phyloP scores from a whole-genome alignment of 2,329 filamentous ascomycete genomes.

The Plectosphaerella sp. region DNA sequence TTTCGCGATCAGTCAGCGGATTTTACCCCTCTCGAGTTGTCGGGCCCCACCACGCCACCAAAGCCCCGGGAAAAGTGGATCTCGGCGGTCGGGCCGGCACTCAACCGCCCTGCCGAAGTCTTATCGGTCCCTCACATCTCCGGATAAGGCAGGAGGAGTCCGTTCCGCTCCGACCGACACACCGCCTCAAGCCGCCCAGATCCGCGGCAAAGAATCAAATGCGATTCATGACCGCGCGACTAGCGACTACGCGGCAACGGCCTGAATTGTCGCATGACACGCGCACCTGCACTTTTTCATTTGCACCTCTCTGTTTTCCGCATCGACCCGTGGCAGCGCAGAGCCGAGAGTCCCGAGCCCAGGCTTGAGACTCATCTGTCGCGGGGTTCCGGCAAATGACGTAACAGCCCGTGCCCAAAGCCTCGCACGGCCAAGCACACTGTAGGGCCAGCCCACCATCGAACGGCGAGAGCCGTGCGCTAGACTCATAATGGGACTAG shows the following conservation, averaged over 20 bases:
- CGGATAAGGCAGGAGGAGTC: neutral
- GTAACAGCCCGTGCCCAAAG: neutral
- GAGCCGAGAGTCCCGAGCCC: neutral
- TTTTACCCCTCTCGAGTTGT: neutral
- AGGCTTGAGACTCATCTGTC: neutral
- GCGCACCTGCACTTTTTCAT: no score
- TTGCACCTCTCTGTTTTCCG: neutral
- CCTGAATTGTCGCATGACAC: no score
- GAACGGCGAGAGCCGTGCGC: conserved; percentile 12
- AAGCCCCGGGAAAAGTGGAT: neutral
- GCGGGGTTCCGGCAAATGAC: neutral
- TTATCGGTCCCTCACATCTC: neutral
- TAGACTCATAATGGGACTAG: conserved; percentile 4
- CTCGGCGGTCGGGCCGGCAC: neutral
- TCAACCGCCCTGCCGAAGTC: neutral
- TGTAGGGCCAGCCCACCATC: conserved; percentile 2
- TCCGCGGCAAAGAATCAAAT: no score
- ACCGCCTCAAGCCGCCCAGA: no score
- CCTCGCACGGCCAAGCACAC: neutral
- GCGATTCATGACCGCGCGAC: no score
- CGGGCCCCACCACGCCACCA: neutral
- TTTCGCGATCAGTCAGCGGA: no score
- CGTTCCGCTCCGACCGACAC: neutral
- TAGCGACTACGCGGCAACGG: no score
- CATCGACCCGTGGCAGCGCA: neutral